Evolutionary conservation across 306 rosid species (phyloP).

Genomic region (Parietaria judaica): DNA sequence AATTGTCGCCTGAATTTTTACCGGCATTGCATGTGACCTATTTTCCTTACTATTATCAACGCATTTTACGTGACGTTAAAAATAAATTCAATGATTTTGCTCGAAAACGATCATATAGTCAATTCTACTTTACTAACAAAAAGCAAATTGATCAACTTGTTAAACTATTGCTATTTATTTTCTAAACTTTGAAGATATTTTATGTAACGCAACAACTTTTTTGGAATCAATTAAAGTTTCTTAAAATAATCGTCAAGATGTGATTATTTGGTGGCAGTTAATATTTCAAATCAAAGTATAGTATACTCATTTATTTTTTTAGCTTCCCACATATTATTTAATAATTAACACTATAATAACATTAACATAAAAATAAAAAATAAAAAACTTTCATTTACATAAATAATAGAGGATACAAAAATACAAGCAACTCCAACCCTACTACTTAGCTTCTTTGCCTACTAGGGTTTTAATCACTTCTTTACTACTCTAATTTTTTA

Average conservation of each 20-base stretch:
- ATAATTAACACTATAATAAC: background rate
- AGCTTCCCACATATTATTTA: background rate
- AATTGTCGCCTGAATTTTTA: too few species aligned
- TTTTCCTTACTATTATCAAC: too few species aligned
- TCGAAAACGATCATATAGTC: too few species aligned
- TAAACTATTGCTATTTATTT: too few species aligned
- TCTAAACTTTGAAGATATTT: too few species aligned
- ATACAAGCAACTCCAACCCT: slow-evolving; percentile 21
- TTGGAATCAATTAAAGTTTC: too few species aligned
- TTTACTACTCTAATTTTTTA: background rate
- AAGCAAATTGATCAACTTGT: too few species aligned
- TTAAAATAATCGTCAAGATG: background rate
- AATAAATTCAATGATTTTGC: too few species aligned
- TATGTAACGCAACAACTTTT: background rate
- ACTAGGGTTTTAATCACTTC: background rate
- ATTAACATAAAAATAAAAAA: background rate
- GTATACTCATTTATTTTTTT: background rate
- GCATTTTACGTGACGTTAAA: too few species aligned
- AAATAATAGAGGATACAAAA: slow-evolving; percentile 8
- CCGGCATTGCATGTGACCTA: too few species aligned
- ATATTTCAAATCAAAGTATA: too few species aligned
- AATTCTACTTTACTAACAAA: too few species aligned
- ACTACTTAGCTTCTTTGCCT: slow-evolving; percentile 1
- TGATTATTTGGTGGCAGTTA: background rate
- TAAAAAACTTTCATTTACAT: background rate